Evolutionary conservation across 2,329 filamentous ascomycete genomes (phyloP).

Genomic region (Fusarium annulatum): DNA sequence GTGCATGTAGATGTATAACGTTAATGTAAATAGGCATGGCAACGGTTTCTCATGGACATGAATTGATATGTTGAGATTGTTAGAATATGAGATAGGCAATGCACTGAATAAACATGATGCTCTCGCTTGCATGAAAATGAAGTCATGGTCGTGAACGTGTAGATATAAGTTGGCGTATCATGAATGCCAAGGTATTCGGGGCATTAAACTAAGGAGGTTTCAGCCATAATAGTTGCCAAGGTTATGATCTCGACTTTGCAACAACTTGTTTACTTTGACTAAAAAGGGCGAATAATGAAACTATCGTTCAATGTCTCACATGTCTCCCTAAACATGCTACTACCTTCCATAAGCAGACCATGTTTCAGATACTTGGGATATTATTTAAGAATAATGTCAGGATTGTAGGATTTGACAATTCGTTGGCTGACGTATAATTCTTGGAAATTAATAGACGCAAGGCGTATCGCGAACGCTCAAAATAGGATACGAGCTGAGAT

Average conservation of each 20-base stretch:
- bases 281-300: background rate
- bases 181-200: background rate
- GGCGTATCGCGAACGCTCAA: conserved; percentile 31
- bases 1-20: conserved; percentile 26
- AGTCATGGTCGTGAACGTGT: background rate
- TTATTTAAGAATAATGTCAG: background rate
- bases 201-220: background rate
- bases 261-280: background rate
- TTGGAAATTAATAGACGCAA: background rate
- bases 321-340: background rate
- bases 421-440: background rate
- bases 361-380: conserved; percentile 3
- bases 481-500: conserved; percentile 29
- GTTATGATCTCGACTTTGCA: background rate
- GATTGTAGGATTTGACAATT: background rate
- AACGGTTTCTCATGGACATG: conserved; percentile 29
- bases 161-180: background rate
- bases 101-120: conserved; percentile 15
- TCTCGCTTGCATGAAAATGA: background rate
- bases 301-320: background rate
- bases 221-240: background rate
- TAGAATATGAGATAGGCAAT: conserved; percentile 22
- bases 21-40: conserved; percentile 32
- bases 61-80: conserved; percentile 24
- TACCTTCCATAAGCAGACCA: background rate